Conservation (phyloP, 2,329 filamentous ascomycete genomes). For the Xylariaceae sp. region DNA sequence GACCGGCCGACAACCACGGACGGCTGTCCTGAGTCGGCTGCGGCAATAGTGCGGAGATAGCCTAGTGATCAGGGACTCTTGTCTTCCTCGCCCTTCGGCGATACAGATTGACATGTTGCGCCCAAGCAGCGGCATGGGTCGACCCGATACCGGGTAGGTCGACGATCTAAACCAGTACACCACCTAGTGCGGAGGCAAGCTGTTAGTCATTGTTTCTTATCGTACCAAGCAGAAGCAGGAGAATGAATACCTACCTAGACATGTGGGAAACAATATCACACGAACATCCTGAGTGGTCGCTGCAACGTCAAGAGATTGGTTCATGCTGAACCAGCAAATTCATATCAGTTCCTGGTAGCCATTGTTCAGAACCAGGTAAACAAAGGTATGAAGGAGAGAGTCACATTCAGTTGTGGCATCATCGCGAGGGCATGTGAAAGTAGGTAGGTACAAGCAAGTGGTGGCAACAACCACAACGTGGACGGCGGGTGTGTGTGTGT, state of each 20-base stretch:
- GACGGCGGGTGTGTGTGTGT: too few species aligned
- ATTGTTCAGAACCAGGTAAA: too few species aligned
- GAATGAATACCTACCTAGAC: too few species aligned
- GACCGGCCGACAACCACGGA: neutral
- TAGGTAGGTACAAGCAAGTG: too few species aligned
- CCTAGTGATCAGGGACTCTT: neutral
- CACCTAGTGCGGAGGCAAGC: neutral
- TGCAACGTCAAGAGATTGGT: neutral
- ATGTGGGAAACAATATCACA: neutral
- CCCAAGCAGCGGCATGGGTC: neutral
- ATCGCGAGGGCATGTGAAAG: too few species aligned
- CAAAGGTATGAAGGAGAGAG: too few species aligned
- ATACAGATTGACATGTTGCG: neutral
- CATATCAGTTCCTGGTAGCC: too few species aligned
- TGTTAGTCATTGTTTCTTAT: neutral
- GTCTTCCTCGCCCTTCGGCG: neutral
- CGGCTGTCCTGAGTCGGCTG: conserved; percentile 6
- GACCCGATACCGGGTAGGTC: neutral
- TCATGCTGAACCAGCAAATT: too few species aligned
- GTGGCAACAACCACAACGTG: too few species aligned
- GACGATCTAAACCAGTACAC: neutral
- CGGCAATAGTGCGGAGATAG: conserved; percentile 16
- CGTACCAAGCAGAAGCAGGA: neutral
- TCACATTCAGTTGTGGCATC: too few species aligned
- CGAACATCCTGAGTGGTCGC: neutral